These are phyloP conservation scores for Xenosphaeropsis pyriputrescens DNA, from an alignment of 2,329 filamentous ascomycete genomes.

Conservation along the genomic window DNA sequence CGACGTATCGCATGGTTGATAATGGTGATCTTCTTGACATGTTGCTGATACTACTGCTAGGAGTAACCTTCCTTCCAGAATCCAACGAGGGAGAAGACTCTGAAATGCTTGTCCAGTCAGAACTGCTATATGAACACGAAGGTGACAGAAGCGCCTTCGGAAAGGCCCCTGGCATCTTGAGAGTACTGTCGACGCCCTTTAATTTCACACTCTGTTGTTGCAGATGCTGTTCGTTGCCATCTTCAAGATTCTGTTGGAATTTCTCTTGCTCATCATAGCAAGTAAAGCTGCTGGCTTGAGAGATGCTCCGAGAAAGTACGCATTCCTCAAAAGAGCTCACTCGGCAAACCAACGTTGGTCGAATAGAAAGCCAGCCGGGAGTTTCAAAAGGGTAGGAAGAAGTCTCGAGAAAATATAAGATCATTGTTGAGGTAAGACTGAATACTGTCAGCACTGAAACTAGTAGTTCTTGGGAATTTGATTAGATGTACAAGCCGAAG, in stretches of 20 bases:
- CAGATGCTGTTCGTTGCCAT: not conserved
- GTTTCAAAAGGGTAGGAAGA: not conserved
- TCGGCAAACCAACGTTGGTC: not conserved
- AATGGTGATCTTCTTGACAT: not conserved
- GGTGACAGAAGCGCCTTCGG: not conserved
- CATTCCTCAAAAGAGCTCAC: not conserved
- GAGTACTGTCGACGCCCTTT: not conserved
- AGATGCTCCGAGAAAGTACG: not conserved
- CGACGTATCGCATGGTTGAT: not conserved
- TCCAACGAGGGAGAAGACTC: not conserved
- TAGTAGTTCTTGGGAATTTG: no score
- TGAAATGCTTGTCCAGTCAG: not conserved
- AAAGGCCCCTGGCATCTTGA: not conserved
- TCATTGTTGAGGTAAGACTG: not conserved
- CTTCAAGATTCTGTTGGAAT: not conserved
- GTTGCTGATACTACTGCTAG: slow-evolving; percentile 1
- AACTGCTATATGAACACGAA: not conserved
- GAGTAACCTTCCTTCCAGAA: not conserved
- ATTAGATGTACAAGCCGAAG: not conserved
- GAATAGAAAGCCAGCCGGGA: not conserved
- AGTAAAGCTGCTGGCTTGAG: not conserved
- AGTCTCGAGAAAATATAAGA: not conserved
- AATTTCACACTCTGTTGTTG: not conserved
- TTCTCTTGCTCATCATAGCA: not conserved
- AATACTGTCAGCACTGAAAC: not conserved